phyloP scores from a whole-genome alignment of 495 filamentous ascomycete genomes.

The Schizothecium vesticola region DNA sequence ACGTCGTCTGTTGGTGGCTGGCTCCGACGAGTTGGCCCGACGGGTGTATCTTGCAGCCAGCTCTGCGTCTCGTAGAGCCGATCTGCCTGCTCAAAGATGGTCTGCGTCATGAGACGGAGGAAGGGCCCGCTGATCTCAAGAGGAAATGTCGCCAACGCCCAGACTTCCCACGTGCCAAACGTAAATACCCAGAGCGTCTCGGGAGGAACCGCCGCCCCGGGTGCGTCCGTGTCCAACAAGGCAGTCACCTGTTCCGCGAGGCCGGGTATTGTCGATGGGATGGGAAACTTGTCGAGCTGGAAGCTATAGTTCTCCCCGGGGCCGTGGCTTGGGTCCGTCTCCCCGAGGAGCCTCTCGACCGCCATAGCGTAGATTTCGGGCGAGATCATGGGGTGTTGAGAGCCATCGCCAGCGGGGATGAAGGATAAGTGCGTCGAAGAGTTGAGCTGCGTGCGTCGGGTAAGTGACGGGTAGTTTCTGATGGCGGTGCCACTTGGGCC shows the following conservation, averaged over 20 bases:
- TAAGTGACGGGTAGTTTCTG: slow-evolving; percentile 6
- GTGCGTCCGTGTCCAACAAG: slow-evolving; percentile 31
- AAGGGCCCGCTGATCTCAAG: slow-evolving; percentile 24
- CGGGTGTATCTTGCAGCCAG: slow-evolving; percentile 24
- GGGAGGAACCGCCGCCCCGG: slow-evolving; percentile 14
- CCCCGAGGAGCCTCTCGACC: slow-evolving; percentile 11
- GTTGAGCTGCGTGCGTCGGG: slow-evolving; percentile 23
- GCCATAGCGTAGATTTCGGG: slow-evolving; percentile 29
- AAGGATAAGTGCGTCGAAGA: slow-evolving; percentile 31
- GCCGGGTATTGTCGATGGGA: slow-evolving; percentile 27
- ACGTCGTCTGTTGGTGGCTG: background rate
- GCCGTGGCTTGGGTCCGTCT: slow-evolving; percentile 10
- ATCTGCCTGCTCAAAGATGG: slow-evolving; percentile 39
- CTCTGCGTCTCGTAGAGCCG: slow-evolving; percentile 33
- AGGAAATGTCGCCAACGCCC: slow-evolving; percentile 39
- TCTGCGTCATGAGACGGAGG: slow-evolving; percentile 24
- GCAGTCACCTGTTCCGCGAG: slow-evolving; percentile 35
- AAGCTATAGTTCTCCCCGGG: slow-evolving; percentile 35
- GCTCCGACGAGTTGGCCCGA: slow-evolving; percentile 13
- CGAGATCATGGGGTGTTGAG: slow-evolving; percentile 25
- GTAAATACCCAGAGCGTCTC: slow-evolving; percentile 45
- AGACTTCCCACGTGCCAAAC: slow-evolving; percentile 46
- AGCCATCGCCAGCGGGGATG: slow-evolving; percentile 21
- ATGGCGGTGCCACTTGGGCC: background rate
- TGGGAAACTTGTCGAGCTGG: slow-evolving; percentile 29